Percentiles rank a stretch among this genome's conserved stretches.
Conservation (phyloP, 345 rosid genomes). For the Populus pruinosa region DNA sequence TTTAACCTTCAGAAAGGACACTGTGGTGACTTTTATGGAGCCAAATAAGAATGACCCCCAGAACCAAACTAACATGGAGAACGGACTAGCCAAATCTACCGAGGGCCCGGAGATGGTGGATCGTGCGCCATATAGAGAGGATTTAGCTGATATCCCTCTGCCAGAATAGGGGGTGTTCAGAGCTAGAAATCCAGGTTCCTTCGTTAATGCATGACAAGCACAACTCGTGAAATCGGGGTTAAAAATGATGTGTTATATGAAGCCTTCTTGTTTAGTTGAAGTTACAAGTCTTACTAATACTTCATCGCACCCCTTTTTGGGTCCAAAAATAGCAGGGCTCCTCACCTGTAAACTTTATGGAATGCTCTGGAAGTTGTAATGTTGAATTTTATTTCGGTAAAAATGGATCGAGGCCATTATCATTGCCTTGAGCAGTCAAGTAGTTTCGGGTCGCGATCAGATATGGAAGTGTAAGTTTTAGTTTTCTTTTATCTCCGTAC, state of each 20-base stretch:
- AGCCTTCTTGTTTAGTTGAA: neutral
- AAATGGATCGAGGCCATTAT: neutral
- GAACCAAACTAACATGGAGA: slow-evolving; percentile 24
- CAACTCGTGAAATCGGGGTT: neutral
- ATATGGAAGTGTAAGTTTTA: too few relatives aligned
- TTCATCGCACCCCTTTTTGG: neutral
- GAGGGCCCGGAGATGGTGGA: neutral
- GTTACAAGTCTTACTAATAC: neutral
- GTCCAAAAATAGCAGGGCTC: neutral
- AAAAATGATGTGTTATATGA: neutral
- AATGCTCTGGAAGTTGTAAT: neutral
- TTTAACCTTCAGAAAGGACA: slow-evolving; percentile 48
- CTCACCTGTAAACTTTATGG: neutral
- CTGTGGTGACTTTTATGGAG: slow-evolving; percentile 32
- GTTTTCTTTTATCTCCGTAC: too few relatives aligned
- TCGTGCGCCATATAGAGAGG: slow-evolving; percentile 41
- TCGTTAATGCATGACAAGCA: neutral
- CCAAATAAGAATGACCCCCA: slow-evolving; percentile 25
- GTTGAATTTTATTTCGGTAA: neutral
- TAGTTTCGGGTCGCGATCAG: too few relatives aligned
- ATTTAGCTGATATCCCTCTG: slow-evolving; percentile 41
- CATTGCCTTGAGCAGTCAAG: neutral
- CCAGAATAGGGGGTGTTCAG: slow-evolving; percentile 24
- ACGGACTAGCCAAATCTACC: slow-evolving; percentile 5
- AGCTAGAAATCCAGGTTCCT: neutral